Conservation (phyloP, 257 asterid species). For the Verbascum thapsus region DNA sequence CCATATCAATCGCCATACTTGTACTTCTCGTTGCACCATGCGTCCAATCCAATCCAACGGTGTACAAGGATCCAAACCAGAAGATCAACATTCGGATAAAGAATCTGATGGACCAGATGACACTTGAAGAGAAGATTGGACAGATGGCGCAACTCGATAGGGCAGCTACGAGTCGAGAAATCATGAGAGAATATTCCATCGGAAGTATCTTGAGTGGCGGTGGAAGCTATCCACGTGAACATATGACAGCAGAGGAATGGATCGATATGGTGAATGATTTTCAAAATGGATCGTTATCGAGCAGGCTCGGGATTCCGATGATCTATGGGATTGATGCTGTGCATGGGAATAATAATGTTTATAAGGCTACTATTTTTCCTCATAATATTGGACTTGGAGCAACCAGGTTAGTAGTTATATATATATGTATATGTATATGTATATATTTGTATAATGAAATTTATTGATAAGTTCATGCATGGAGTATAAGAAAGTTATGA, state of each 20-base stretch:
- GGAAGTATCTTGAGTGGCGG: slow-evolving; percentile 83
- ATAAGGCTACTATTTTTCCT: slow-evolving; percentile 71
- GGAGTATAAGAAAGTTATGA: no score
- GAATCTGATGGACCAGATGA: no score
- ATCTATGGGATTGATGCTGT: slow-evolving; percentile 69
- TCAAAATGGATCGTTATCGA: slow-evolving; percentile 60
- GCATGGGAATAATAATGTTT: no score
- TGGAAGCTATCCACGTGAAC: slow-evolving; percentile 66
- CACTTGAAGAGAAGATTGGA: no score
- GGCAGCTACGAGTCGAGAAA: slow-evolving; percentile 16
- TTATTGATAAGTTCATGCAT: not conserved
- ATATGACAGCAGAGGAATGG: slow-evolving; percentile 68
- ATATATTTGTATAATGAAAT: not conserved
- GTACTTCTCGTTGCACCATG: slow-evolving; percentile 21
- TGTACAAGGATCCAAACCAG: slow-evolving; percentile 41
- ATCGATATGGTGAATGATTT: slow-evolving; percentile 63
- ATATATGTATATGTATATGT: no score
- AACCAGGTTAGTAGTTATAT: slow-evolving; percentile 56
- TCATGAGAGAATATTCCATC: slow-evolving; percentile 36
- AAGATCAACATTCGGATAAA: slow-evolving; percentile 23
- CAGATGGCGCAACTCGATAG: slow-evolving; percentile 49
- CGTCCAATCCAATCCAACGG: slow-evolving; percentile 5
- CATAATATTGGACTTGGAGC: slow-evolving; percentile 83
- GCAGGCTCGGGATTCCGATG: slow-evolving; percentile 69
- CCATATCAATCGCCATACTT: not conserved